phyloP scores from a whole-genome alignment of 1,284 basidiomycete species.

The Paramarasmius palmivorus region DNA sequence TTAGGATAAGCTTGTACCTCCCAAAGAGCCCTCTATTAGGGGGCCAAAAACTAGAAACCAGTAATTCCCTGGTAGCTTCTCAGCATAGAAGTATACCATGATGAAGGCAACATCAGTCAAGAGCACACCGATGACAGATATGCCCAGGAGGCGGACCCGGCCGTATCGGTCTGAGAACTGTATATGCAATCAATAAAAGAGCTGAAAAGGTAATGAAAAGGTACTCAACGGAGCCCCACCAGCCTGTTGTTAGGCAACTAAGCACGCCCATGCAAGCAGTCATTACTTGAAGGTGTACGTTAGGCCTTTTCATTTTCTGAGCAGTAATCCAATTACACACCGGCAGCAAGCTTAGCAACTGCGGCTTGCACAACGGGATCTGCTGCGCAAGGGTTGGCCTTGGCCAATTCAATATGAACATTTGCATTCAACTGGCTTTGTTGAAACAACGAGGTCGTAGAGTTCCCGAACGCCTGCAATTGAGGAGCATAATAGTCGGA shows the following conservation, averaged over 20 bases:
- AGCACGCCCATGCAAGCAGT: constrained; percentile 71
- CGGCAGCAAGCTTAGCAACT: constrained; percentile 66
- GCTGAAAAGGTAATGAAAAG: not conserved
- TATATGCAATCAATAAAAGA: not conserved
- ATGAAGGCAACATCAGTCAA: constrained; percentile 70
- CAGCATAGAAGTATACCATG: constrained; percentile 59
- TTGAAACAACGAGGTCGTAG: not conserved
- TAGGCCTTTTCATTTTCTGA: not conserved
- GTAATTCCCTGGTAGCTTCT: constrained; percentile 75
- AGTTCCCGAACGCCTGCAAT: not conserved
- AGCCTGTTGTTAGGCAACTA: constrained; percentile 75
- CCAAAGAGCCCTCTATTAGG: constrained; percentile 74
- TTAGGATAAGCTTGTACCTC: constrained; percentile 48
- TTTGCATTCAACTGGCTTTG: not conserved
- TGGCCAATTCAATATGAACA: not conserved
- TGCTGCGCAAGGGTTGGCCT: constrained; percentile 51
- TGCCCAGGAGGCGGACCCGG: constrained; percentile 64
- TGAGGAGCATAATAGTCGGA: constrained; percentile 15
- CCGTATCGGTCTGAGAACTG: constrained; percentile 82
- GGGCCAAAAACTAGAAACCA: constrained; percentile 80
- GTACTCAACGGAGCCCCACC: constrained; percentile 73
- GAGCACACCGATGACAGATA: constrained; percentile 65
- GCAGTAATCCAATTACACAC: constrained; percentile 37
- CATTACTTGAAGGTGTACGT: constrained; percentile 44
- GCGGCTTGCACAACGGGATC: constrained; percentile 75